Conservation (phyloP, 495 filamentous ascomycete genomes). For the Annulohypoxylon moriforme region DNA sequence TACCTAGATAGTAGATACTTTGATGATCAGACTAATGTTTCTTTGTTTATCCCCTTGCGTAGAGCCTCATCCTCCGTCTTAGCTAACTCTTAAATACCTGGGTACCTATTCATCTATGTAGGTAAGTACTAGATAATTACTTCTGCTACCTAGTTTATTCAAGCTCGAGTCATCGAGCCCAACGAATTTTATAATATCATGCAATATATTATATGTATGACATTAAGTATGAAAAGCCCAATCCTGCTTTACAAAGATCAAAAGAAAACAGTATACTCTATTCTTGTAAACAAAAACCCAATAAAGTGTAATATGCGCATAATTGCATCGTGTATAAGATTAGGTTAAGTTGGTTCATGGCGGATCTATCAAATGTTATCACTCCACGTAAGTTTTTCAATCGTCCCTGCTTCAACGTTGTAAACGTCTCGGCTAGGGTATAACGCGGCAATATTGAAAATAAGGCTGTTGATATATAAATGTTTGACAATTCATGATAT, state of each 20-base stretch:
- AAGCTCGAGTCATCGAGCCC: neutral
- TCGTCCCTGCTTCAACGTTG: neutral
- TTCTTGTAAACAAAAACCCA: neutral
- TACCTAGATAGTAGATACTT: no score
- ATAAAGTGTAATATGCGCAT: neutral
- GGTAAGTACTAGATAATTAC: neutral
- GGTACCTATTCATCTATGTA: no score
- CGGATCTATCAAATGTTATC: neutral
- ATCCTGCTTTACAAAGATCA: no score
- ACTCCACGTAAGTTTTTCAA: neutral
- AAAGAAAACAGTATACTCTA: neutral
- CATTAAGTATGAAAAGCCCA: no score
- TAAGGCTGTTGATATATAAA: constrained; percentile 10
- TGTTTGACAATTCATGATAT: neutral
- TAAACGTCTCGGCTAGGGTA: constrained; percentile 3
- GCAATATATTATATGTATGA: no score
- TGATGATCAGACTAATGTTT: no score
- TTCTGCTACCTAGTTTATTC: neutral
- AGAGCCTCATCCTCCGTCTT: no score
- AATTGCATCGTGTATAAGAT: neutral
- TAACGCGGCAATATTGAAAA: constrained; percentile 23
- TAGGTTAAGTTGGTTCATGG: neutral
- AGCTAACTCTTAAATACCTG: no score
- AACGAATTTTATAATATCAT: no score
- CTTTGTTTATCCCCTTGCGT: no score